Base-by-base conservation (phyloP, 805 yeast species). In the Ogataea ramenticola region DNA sequence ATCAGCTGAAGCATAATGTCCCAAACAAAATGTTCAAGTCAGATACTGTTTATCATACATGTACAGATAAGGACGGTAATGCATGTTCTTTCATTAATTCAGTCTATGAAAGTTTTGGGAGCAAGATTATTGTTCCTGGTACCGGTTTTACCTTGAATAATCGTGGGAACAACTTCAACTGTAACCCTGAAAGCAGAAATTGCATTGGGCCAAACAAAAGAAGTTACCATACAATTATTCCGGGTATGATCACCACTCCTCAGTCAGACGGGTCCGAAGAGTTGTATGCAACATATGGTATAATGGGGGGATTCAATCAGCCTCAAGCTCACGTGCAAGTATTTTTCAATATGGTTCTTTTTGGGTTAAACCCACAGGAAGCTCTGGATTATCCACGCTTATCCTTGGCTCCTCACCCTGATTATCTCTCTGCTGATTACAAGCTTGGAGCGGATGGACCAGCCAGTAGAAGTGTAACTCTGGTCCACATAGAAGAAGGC, bases 221-320 rank as follows among this genome's bases (percentile, higher is more conserved):
- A 49, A 80, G 88, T 1, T 86, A 84, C 60, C 95, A 86, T 55
- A 86, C 95, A 0, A 86, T 86, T 46, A 85, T 86, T 46, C 95
- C 95, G 1, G 86, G 88, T 0, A 74, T 86, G 80, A 74, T 86
- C 27, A 86, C 95, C 14, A 60, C 66, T 3, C 66, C 65, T 4
- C 47, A 50, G 2, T 46, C 45, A 3, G 19, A 17, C 12, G 44
- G 32, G 1, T 48, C 47, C 5, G 70, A 65, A 24, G 75, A 74
- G 24, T 61, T 86, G n/a, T 80, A 71, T 54, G 88, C 89, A 1
- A 65, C 82, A n/a, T 81, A 72, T 52, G 93, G 91, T 41, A 85
- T 82, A 48, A 85, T 84, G 88, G 95, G 95, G 16, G 95, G 91
- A 0, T 86, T 79, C 65, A 84, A 81, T 67, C 95, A 86, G 60